phyloP scores from a whole-genome alignment of 2,329 filamentous ascomycete species.

The Arthrocladium fulminans region DNA sequence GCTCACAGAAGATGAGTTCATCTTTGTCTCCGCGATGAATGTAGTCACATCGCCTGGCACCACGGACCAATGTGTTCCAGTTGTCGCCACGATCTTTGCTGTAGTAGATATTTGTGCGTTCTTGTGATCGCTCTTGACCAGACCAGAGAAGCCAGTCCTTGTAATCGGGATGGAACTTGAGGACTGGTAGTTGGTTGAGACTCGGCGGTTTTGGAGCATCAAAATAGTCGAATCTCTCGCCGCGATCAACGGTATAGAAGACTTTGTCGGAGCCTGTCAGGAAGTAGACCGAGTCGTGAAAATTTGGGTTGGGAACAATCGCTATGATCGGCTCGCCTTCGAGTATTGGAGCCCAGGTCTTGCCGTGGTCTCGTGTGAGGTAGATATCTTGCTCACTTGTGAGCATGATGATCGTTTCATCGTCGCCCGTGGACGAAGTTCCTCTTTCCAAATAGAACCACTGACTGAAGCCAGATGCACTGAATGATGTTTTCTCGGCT shows the following conservation, averaged over 20 bases:
- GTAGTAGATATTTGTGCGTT: slow-evolving; percentile 65
- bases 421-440: slow-evolving; percentile 52
- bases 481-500: slow-evolving; percentile 53
- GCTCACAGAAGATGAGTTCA: slow-evolving; percentile 56
- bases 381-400: slow-evolving; percentile 55
- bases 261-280: slow-evolving; percentile 60
- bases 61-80: slow-evolving; percentile 67
- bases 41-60: slow-evolving; percentile 77
- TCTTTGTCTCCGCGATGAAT: slow-evolving; percentile 59
- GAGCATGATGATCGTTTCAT: slow-evolving; percentile 64
- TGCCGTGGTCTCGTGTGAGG: slow-evolving; percentile 78
- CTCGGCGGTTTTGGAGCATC: slow-evolving; percentile 57
- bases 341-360: slow-evolving; percentile 67
- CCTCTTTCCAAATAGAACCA: slow-evolving; percentile 73
- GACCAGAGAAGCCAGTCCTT: slow-evolving; percentile 91
- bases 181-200: slow-evolving; percentile 42
- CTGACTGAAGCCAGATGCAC: slow-evolving; percentile 46
- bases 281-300: slow-evolving; percentile 81
- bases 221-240: slow-evolving; percentile 64
- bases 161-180: slow-evolving; percentile 74
- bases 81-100: slow-evolving; percentile 68
- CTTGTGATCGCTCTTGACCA: slow-evolving; percentile 54
- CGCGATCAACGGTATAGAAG: slow-evolving; percentile 74
- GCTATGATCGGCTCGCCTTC: slow-evolving; percentile 58
- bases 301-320: slow-evolving; percentile 70